These are phyloP conservation scores for Gaeumannomyces sp. DNA, from an alignment of 2,329 filamentous ascomycete species.

Conservation along the genomic window DNA sequence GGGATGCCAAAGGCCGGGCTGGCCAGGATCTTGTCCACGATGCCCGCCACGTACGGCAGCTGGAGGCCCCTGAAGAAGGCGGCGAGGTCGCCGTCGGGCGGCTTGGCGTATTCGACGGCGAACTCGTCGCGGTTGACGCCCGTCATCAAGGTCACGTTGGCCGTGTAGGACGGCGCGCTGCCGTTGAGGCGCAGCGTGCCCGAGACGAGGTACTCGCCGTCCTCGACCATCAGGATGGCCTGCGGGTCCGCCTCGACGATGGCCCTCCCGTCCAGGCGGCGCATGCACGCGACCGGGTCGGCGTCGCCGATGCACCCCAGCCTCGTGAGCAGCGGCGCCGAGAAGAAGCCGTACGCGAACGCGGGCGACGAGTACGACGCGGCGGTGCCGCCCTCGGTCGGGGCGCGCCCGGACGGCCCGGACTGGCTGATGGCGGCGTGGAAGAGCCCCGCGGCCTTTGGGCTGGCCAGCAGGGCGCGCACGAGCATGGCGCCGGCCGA, in stretches of 20 bases:
- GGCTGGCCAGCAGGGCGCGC: slow-evolving; percentile 22
- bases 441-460: slow-evolving; percentile 24
- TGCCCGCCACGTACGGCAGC: not conserved
- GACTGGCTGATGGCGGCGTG: slow-evolving; percentile 25
- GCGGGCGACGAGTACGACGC: slow-evolving; percentile 19
- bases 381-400: slow-evolving; percentile 13
- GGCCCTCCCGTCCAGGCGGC: slow-evolving; percentile 2
- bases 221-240: slow-evolving; percentile 18
- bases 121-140: slow-evolving; percentile 30
- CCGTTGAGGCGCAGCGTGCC: slow-evolving; percentile 23
- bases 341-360: slow-evolving; percentile 17
- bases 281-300: slow-evolving; percentile 20
- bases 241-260: not conserved
- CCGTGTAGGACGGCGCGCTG: slow-evolving; percentile 15
- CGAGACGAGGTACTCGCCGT: slow-evolving; percentile 24
- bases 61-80: too few species aligned
- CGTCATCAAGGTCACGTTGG: slow-evolving; percentile 27
- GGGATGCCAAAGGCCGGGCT: slow-evolving; percentile 13
- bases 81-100: not conserved
- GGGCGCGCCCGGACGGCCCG: slow-evolving; percentile 20
- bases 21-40: not conserved
- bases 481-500: slow-evolving; percentile 21
- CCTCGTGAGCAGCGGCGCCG: slow-evolving; percentile 18
- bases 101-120: slow-evolving; percentile 14
- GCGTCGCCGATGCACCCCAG: slow-evolving; percentile 21